Evolutionary conservation across 148 eudicot species (phyloP).

Genomic region (Pouteria glomerata): DNA sequence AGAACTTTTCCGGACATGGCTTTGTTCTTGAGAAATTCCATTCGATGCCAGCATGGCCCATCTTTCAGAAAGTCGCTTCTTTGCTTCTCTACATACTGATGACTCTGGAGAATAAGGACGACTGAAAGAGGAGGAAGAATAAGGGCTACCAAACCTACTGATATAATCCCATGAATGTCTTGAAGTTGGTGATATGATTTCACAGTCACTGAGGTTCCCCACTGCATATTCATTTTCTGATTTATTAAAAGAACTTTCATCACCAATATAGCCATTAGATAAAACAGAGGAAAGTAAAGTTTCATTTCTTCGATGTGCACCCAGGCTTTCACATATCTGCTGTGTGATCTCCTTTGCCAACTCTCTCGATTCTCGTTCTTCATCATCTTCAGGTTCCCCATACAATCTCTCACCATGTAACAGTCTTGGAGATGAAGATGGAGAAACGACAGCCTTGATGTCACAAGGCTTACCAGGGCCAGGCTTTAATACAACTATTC

Average conservation of each 20-base stretch:
- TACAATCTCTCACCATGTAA: slow-evolving; percentile 31
- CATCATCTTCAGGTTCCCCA: slow-evolving; percentile 49
- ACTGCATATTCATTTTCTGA: slow-evolving; percentile 64
- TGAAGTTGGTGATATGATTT: slow-evolving; percentile 69
- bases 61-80: slow-evolving; percentile 96
- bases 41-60: slow-evolving; percentile 87
- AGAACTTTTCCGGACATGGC: slow-evolving; percentile 59
- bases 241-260: slow-evolving; percentile 83
- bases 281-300: slow-evolving; percentile 68
- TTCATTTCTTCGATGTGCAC: slow-evolving; percentile 60
- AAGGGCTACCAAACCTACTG: slow-evolving; percentile 56
- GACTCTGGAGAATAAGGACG: slow-evolving; percentile 89
- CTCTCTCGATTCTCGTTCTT: slow-evolving; percentile 61
- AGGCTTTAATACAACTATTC: slow-evolving; percentile 90
- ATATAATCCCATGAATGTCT: slow-evolving; percentile 95
- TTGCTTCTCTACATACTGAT: slow-evolving; percentile 91
- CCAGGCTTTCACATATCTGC: slow-evolving; percentile 57
- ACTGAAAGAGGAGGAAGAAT: slow-evolving; percentile 61
- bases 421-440: slow-evolving; percentile 44
- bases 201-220: slow-evolving; percentile 72
- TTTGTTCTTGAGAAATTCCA: slow-evolving; percentile 49
- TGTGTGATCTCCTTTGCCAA: slow-evolving; percentile 63
- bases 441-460: slow-evolving; percentile 39
- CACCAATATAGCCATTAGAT: slow-evolving; percentile 80
- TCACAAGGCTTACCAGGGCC: slow-evolving; percentile 48